Percentiles rank a stretch among this genome's conserved stretches.
These are phyloP conservation scores for Pugionium dolabratum DNA, from an alignment of 345 rosid genomes.

Conservation along the genomic window DNA sequence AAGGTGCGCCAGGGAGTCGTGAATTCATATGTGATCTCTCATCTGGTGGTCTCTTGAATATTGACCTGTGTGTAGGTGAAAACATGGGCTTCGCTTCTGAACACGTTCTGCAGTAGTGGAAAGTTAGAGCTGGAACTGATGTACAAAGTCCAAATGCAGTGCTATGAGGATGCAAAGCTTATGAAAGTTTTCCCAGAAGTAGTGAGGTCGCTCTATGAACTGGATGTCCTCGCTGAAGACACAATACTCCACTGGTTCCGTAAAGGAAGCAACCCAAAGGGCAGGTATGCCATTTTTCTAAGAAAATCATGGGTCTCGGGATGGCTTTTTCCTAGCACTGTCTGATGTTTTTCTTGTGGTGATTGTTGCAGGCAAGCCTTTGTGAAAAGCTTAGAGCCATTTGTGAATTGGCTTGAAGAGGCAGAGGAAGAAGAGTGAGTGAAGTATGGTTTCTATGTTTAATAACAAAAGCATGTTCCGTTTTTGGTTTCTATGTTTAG, in stretches of 20 bases:
- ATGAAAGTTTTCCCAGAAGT: conserved; percentile 97
- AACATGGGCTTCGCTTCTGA: conserved; percentile 81
- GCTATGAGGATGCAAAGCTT: conserved; percentile 96
- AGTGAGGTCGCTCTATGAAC: conserved; percentile 80
- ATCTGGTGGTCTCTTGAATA: no score
- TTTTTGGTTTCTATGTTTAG: no score
- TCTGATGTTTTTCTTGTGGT: no score
- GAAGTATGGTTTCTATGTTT: neutral
- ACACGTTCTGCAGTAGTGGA: conserved; percentile 77
- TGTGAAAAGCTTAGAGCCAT: conserved; percentile 92
- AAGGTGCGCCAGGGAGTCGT: no score
- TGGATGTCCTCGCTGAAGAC: conserved; percentile 95
- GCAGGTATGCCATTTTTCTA: conserved; percentile 49
- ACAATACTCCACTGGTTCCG: conserved; percentile 92
- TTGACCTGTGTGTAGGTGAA: conserved; percentile 58
- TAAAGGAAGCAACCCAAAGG: conserved; percentile 86
- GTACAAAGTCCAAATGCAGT: conserved; percentile 97
- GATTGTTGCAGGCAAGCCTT: conserved; percentile 64
- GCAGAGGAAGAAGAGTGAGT: conserved; percentile 93
- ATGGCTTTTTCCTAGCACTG: no score
- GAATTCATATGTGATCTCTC: no score
- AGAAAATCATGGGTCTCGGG: no score
- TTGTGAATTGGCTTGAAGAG: conserved; percentile 96
- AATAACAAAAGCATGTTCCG: no score
- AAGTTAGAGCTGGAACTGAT: conserved; percentile 92